Percentiles rank a stretch among this genome's conserved stretches.
Conservation (phyloP, 2,329 filamentous ascomycete genomes). For the Aureobasidium sp. region DNA sequence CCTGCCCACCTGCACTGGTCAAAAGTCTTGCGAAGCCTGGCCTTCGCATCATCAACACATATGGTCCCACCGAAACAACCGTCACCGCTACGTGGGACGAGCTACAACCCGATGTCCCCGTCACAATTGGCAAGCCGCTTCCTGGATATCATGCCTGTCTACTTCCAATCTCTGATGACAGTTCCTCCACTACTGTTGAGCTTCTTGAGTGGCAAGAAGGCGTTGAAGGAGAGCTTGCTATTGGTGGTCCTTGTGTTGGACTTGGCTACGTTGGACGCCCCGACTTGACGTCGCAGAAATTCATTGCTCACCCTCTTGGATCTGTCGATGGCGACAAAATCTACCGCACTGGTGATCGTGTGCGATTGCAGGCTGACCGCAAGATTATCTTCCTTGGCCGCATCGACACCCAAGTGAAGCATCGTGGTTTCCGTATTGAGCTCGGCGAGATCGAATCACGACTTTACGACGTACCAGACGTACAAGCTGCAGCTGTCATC, state of each 20-base stretch:
- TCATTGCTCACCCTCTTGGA: not conserved
- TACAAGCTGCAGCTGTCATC: not conserved
- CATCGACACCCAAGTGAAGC: conserved; percentile 83
- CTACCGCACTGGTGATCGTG: conserved; percentile 77
- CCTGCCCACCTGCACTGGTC: not conserved
- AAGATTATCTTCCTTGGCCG: conserved; percentile 69
- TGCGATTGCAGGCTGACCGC: conserved; percentile 58
- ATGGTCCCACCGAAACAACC: not conserved
- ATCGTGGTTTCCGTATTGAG: conserved; percentile 88
- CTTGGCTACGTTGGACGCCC: not conserved
- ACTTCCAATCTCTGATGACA: not conserved
- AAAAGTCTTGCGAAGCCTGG: not conserved
- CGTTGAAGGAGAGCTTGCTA: not conserved
- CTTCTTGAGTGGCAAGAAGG: not conserved
- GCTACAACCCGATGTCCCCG: not conserved
- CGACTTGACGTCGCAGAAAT: not conserved
- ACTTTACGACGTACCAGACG: not conserved
- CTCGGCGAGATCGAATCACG: conserved; percentile 72
- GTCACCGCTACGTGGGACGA: conserved; percentile 1
- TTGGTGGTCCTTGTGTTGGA: not conserved
- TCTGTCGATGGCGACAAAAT: conserved; percentile 36
- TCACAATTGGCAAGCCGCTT: not conserved
- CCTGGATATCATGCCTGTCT: not conserved
- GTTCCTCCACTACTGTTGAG: not conserved
- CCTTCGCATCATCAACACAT: conserved; percentile 1